Evolutionary conservation across 2,329 filamentous ascomycete species (phyloP).

Genomic region (Graphiopsis chlorocephala): DNA sequence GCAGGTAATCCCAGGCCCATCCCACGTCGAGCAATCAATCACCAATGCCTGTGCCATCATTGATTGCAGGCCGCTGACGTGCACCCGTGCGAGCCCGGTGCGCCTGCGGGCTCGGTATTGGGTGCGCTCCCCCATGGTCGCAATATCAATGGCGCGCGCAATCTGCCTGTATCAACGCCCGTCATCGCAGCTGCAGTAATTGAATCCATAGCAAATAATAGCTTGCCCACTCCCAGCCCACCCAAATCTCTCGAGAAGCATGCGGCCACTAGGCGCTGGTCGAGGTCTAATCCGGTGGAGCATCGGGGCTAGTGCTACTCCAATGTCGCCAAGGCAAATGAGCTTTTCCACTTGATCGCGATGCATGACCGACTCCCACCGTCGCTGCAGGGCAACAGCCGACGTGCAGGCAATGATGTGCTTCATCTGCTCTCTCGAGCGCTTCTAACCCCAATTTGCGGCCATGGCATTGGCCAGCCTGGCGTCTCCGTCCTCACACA

Average conservation of each 20-base stretch:
- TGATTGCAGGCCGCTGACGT: slow-evolving; percentile 5
- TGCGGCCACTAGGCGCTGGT: slow-evolving; percentile 11
- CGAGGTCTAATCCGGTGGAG: slow-evolving; percentile 11
- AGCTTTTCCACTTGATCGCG: slow-evolving; percentile 8
- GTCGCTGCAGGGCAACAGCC: slow-evolving; percentile 16
- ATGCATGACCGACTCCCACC: background rate
- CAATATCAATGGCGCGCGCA: slow-evolving; percentile 8
- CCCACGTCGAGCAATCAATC: background rate
- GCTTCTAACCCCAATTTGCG: background rate
- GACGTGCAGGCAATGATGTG: slow-evolving; percentile 5
- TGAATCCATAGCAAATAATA: slow-evolving; percentile 12
- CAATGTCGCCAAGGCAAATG: slow-evolving; percentile 14
- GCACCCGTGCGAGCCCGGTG: background rate
- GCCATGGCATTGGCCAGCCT: slow-evolving; percentile 4
- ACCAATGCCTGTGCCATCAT: background rate
- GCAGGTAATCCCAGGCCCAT: background rate
- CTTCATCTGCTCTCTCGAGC: background rate
- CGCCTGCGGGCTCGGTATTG: background rate
- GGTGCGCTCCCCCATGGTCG: slow-evolving; percentile 4
- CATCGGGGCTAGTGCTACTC: background rate
- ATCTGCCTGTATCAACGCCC: slow-evolving; percentile 13
- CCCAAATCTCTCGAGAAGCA: slow-evolving; percentile 10
- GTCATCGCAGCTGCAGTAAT: background rate
- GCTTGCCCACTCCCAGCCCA: slow-evolving; percentile 15
- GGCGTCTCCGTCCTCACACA: slow-evolving; percentile 7